Evolutionary conservation across 176 grass and related monocot genomes (phyloP).

Genomic region (Zoysia pacifica): DNA sequence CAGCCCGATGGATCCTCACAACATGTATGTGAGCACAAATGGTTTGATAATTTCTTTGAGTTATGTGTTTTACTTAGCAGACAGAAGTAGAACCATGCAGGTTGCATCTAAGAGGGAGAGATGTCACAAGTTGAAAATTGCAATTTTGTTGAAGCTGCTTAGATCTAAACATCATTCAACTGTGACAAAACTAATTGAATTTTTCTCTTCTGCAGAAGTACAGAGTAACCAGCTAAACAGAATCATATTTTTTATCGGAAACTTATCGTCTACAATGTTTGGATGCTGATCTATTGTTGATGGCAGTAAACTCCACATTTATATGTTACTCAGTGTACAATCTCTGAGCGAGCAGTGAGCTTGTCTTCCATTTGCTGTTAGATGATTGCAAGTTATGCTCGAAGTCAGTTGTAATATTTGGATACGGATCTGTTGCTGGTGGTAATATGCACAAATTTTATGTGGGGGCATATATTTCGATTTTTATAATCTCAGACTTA

Average conservation of each 20-base stretch:
- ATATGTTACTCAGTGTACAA: neutral
- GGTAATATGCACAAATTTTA: neutral
- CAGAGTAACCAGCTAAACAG: slow-evolving; percentile 49
- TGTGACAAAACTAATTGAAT: slow-evolving; percentile 8
- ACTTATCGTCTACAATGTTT: neutral
- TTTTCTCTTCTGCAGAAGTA: slow-evolving; percentile 55
- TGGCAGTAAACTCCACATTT: neutral
- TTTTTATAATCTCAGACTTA: neutral
- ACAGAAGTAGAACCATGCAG: neutral
- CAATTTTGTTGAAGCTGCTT: neutral
- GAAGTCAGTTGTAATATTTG: neutral
- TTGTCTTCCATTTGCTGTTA: neutral
- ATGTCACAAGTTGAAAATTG: neutral
- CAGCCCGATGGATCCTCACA: no score
- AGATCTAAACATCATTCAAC: neutral
- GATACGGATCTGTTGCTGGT: neutral
- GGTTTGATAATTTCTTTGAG: neutral
- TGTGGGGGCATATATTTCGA: neutral
- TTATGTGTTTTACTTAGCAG: neutral
- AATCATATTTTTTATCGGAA: neutral
- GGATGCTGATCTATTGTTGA: neutral
- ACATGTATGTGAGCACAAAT: neutral
- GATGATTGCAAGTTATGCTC: neutral
- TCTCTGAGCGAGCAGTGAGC: neutral
- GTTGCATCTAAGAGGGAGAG: neutral